These are phyloP conservation scores for Nevesoporus exiguus DNA, from an alignment of 768 basidiomycete species.

Conservation along the genomic window DNA sequence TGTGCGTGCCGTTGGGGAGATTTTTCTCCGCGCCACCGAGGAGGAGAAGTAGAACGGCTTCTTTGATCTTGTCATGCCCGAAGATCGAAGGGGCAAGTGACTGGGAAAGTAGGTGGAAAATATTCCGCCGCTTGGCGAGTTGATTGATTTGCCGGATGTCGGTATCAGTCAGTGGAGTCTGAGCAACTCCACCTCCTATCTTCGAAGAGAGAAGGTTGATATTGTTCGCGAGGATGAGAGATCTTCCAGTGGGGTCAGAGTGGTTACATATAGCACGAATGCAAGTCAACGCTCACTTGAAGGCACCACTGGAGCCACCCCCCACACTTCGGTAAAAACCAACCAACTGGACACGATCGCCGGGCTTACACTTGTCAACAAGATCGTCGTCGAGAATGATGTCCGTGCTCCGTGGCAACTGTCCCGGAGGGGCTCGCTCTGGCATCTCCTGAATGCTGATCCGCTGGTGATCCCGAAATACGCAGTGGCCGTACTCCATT, in stretches of 20 bases:
- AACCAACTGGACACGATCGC: slow-evolving; percentile 95
- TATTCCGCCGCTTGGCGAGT: slow-evolving; percentile 80
- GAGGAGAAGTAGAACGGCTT: slow-evolving; percentile 86
- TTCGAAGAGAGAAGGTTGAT: slow-evolving; percentile 93
- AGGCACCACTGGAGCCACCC: slow-evolving; percentile 85
- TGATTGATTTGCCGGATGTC: slow-evolving; percentile 97
- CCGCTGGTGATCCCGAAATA: slow-evolving; percentile 94
- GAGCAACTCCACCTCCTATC: slow-evolving; percentile 91
- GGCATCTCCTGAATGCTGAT: slow-evolving; percentile 99
- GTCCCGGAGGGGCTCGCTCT: slow-evolving; percentile 95
- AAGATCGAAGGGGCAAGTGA: slow-evolving; percentile 98
- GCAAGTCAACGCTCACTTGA: slow-evolving; percentile 62
- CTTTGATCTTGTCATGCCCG: slow-evolving; percentile 95
- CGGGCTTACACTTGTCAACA: slow-evolving; percentile 96
- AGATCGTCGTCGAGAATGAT: slow-evolving; percentile 95
- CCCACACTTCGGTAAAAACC: slow-evolving; percentile 94
- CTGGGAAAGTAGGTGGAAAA: slow-evolving; percentile 85
- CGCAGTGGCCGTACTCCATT: slow-evolving; percentile 89
- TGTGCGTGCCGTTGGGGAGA: slow-evolving; percentile 93
- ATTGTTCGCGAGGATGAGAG: slow-evolving; percentile 91
- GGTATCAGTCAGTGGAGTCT: slow-evolving; percentile 84
- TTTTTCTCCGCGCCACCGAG: slow-evolving; percentile 99
- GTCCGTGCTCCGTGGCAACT: slow-evolving; percentile 93
- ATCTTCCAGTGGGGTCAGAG: slow-evolving; percentile 46
- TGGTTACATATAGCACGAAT: slow-evolving; percentile 2